Percentiles rank a stretch among this genome's conserved stretches.
Conservation (phyloP, 176 grass and related monocot genomes). For the Saccharum spontaneum region DNA sequence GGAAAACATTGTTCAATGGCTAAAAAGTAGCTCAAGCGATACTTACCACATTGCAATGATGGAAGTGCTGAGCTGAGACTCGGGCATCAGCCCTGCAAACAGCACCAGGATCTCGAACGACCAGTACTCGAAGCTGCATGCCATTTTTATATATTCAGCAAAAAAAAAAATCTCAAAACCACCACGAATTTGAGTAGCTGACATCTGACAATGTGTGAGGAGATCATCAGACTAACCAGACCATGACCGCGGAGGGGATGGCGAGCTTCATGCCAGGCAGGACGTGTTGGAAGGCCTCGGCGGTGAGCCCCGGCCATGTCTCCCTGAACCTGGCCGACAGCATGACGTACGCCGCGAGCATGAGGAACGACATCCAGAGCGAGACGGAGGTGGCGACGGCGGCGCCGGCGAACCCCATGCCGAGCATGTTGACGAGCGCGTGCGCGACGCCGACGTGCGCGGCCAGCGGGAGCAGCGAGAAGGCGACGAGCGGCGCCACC, state of each 20-base stretch:
- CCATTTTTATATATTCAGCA: not conserved
- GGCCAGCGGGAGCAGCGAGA: conserved; percentile 32
- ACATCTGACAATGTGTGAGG: no score
- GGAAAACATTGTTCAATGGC: no score
- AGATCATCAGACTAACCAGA: conserved; percentile 42
- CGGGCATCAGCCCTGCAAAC: conserved; percentile 52
- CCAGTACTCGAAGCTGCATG: conserved; percentile 60
- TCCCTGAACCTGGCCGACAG: conserved; percentile 24
- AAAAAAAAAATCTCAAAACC: not conserved
- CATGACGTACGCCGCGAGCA: conserved; percentile 35
- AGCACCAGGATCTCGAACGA: conserved; percentile 59
- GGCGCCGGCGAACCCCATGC: conserved; percentile 40
- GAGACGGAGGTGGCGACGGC: conserved; percentile 34
- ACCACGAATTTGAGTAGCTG: not conserved
- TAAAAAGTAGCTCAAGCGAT: no score
- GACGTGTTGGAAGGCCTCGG: conserved; percentile 42
- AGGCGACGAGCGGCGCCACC: conserved; percentile 38
- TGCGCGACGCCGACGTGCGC: conserved; percentile 43
- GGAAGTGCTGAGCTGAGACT: conserved; percentile 56
- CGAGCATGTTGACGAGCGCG: conserved; percentile 27
- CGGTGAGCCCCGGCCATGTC: conserved; percentile 39
- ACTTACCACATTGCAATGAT: conserved; percentile 62
- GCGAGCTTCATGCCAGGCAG: conserved; percentile 46
- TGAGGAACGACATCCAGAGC: conserved; percentile 38
- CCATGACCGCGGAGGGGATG: conserved; percentile 55